Evolutionary conservation across 1,139 yeast species (phyloP).

Genomic region (Geotrichum klebahnii): DNA sequence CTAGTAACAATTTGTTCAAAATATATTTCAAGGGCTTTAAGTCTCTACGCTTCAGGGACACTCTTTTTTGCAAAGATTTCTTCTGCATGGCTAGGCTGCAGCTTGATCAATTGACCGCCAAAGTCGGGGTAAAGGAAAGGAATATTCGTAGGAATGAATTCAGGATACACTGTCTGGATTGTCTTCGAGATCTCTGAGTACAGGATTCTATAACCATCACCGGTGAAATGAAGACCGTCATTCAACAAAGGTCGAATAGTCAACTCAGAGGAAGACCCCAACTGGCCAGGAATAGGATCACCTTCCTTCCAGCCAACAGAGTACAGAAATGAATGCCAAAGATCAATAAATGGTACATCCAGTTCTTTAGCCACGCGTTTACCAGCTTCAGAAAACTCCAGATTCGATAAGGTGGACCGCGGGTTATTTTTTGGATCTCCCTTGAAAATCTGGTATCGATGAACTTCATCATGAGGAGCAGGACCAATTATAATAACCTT

Average conservation of each 20-base stretch:
- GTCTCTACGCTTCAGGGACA: too few species aligned
- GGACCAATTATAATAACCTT: conserved; percentile 59
- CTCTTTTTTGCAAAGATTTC: too few species aligned
- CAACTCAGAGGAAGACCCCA: conserved; percentile 25
- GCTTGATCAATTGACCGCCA: too few species aligned
- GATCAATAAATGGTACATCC: conserved; percentile 51
- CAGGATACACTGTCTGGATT: conserved; percentile 45
- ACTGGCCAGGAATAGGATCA: conserved; percentile 25
- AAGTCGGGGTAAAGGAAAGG: conserved; percentile 42
- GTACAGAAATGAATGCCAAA: conserved; percentile 46
- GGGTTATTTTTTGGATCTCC: conserved; percentile 29
- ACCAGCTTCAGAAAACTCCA: conserved; percentile 51
- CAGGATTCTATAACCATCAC: conserved; percentile 51
- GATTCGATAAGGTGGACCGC: conserved; percentile 44
- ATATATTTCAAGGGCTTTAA: too few species aligned
- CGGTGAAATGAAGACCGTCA: conserved; percentile 70
- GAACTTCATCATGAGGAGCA: conserved; percentile 51
- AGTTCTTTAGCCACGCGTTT: conserved; percentile 45
- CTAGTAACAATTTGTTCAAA: too few species aligned
- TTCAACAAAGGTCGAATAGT: conserved; percentile 35
- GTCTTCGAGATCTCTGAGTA: conserved; percentile 41
- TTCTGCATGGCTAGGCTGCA: too few species aligned
- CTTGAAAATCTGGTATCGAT: conserved; percentile 22
- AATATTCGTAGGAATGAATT: conserved; percentile 38
- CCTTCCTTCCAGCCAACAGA: conserved; percentile 32